Percentiles rank a stretch among this genome's conserved stretches.
phyloP scores from a whole-genome alignment of 495 filamentous ascomycete genomes.

The Xylaria bambusicola region DNA sequence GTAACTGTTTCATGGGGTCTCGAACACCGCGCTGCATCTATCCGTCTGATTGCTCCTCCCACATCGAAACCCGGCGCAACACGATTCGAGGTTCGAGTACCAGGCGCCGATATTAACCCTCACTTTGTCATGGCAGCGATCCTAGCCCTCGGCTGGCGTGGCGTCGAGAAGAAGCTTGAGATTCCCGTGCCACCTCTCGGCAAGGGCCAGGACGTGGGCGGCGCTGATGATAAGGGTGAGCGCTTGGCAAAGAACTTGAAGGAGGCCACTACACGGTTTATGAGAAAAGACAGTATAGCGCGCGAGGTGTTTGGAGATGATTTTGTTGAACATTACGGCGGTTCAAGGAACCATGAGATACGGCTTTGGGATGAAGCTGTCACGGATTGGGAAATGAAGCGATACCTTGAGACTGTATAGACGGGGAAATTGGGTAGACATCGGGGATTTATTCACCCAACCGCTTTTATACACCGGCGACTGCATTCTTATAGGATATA shows the following conservation, averaged over 20 bases:
- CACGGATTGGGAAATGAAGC: constrained; percentile 81
- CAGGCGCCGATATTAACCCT: constrained; percentile 88
- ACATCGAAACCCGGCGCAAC: constrained; percentile 80
- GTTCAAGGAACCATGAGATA: constrained; percentile 90
- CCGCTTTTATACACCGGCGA: background rate
- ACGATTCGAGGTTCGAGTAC: constrained; percentile 86
- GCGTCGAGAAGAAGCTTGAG: constrained; percentile 84
- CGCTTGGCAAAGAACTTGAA: constrained; percentile 78
- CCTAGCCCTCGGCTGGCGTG: constrained; percentile 82
- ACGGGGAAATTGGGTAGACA: background rate
- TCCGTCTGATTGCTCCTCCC: constrained; percentile 86
- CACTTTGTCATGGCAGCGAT: constrained; percentile 86
- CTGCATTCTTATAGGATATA: constrained; percentile 9
- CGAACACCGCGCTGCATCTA: constrained; percentile 90
- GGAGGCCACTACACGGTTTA: constrained; percentile 79
- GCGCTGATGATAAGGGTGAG: constrained; percentile 63
- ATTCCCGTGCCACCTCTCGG: constrained; percentile 80
- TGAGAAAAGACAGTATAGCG: constrained; percentile 73
- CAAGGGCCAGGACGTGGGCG: constrained; percentile 78
- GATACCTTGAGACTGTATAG: constrained; percentile 75
- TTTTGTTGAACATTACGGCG: constrained; percentile 94
- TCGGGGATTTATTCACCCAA: background rate
- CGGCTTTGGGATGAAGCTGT: constrained; percentile 92
- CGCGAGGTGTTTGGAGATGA: constrained; percentile 90
- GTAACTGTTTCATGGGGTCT: constrained; percentile 97